phyloP scores from a whole-genome alignment of 2,329 filamentous ascomycete species.

The Ambrosiella cleistominuta region DNA sequence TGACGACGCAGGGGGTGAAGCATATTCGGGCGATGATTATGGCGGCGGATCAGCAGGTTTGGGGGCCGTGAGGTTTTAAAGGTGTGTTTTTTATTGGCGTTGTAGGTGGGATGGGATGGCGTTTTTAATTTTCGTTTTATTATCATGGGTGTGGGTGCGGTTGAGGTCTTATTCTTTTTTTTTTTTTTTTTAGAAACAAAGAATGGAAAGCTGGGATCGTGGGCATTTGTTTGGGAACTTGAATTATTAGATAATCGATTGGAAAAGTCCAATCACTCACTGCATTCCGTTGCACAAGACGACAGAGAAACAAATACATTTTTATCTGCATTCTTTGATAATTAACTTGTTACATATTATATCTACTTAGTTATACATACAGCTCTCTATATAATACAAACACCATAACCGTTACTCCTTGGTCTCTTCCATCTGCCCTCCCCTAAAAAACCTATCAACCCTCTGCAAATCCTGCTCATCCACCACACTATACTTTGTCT shows the following conservation, averaged over 20 bases:
- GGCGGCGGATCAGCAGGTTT: conserved; percentile 12
- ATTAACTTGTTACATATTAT: neutral
- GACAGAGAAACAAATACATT: no score
- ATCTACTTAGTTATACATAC: neutral
- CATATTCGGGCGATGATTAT: conserved; percentile 12
- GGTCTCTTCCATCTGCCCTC: no score
- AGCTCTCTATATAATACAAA: neutral
- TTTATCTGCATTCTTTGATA: neutral
- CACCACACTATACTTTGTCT: neutral
- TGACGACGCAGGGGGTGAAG: conserved; percentile 10
- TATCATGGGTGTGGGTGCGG: neutral
- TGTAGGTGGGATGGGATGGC: neutral
- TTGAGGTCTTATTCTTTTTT: neutral
- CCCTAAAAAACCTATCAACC: neutral
- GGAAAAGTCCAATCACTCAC: no score
- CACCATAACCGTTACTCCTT: neutral
- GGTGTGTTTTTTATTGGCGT: neutral
- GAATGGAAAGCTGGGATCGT: no score
- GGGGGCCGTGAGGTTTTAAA: conserved; percentile 3
- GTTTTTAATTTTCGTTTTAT: neutral
- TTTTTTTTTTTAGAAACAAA: neutral
- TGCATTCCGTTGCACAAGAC: no score
- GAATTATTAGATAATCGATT: no score
- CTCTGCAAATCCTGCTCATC: neutral
- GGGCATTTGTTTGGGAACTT: no score